Percentiles rank a stretch among this genome's conserved stretches.
Evolutionary conservation across 441 rosid genomes (phyloP).

Genomic region (Arabidopsis lyrata): DNA sequence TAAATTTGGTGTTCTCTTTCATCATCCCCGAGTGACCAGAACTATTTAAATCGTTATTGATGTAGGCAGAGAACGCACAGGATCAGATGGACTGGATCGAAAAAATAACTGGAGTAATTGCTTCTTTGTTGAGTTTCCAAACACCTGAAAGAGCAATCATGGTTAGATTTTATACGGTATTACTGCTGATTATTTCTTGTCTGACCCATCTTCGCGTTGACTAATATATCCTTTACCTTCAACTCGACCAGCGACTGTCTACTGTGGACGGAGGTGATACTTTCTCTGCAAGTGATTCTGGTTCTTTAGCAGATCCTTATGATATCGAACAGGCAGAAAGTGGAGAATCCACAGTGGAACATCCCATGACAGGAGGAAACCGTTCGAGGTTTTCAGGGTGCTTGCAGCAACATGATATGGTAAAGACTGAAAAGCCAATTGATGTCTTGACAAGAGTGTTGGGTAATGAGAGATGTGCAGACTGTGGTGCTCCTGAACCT

Average conservation of each 20-base stretch:
- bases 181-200: constrained; percentile 27
- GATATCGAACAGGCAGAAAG: constrained; percentile 61
- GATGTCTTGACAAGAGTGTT: constrained; percentile 74
- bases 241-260: constrained; percentile 63
- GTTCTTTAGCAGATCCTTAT: constrained; percentile 66
- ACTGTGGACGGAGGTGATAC: constrained; percentile 61
- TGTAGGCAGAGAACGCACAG: constrained; percentile 93
- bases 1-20: neutral
- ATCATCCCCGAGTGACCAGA: constrained; percentile 13
- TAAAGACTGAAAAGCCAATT: constrained; percentile 79
- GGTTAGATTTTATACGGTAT: constrained; percentile 30
- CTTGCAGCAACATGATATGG: constrained; percentile 58
- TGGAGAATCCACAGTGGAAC: constrained; percentile 59
- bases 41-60: constrained; percentile 28
- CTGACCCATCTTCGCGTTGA: constrained; percentile 5
- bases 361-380: constrained; percentile 54
- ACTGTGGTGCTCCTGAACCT: constrained; percentile 96
- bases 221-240: constrained; percentile 30
- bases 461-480: constrained; percentile 96
- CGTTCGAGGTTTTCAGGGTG: constrained; percentile 63
- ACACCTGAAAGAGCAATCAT: constrained; percentile 73
- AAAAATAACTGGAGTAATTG: constrained; percentile 95
- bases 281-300: constrained; percentile 67
- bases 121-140: constrained; percentile 88
- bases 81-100: constrained; percentile 99